These are phyloP conservation scores for Odonthalia washingtoniensis DNA, from an alignment of 31 red algal species.

Conservation along the genomic window DNA sequence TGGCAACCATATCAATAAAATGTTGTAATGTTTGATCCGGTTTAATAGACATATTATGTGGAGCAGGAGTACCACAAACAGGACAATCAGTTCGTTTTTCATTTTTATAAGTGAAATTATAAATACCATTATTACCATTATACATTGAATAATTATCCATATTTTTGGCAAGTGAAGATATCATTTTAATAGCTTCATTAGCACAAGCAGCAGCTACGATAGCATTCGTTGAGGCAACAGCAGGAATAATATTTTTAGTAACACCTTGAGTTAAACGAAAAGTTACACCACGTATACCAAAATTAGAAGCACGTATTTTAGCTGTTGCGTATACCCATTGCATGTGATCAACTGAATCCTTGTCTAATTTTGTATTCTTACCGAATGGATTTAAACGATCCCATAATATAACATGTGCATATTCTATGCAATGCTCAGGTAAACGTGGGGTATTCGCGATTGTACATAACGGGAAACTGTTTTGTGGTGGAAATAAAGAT, in stretches of 20 bases:
- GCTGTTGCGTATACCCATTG: conserved; percentile 86
- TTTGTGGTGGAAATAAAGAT: conserved; percentile 78
- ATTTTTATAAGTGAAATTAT: conserved; percentile 86
- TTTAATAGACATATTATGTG: conserved; percentile 54
- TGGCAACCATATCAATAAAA: conserved; percentile 78
- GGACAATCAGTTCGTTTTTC: conserved; percentile 86
- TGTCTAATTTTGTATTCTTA: conserved; percentile 77
- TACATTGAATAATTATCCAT: conserved; percentile 96
- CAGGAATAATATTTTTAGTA: conserved; percentile 94
- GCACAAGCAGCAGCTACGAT: conserved; percentile 96
- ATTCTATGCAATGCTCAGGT: conserved; percentile 99
- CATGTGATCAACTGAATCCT: conserved; percentile 88
- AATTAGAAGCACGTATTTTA: conserved; percentile 77
- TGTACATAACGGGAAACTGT: conserved; percentile 90
- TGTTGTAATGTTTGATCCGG: conserved; percentile 60
- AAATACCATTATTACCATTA: conserved; percentile 91
- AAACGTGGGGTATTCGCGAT: conserved; percentile 95
- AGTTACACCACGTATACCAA: conserved; percentile 92
- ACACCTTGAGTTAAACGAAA: conserved; percentile 89
- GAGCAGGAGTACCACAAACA: conserved; percentile 86
- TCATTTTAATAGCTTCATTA: conserved; percentile 90
- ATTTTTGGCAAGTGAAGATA: conserved; percentile 64
- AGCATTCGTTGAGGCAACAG: conserved; percentile 98
- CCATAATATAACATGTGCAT: conserved; percentile 93
- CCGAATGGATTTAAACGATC: conserved; percentile 81